These are phyloP conservation scores for Cladosporium cucumerinum DNA, from an alignment of 2,329 filamentous ascomycete species.

Conservation along the genomic window DNA sequence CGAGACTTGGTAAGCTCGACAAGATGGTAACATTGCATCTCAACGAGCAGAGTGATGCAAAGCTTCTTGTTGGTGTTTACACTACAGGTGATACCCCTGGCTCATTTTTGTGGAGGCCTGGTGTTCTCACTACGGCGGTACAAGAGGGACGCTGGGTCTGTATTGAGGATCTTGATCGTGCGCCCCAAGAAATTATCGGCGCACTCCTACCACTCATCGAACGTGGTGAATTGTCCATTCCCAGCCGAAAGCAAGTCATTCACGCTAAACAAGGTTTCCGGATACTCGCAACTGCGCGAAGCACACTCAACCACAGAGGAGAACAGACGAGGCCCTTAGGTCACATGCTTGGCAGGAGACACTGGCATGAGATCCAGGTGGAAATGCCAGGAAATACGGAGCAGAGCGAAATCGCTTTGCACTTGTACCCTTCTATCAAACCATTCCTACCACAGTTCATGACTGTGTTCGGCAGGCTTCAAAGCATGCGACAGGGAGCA, in stretches of 20 bases:
- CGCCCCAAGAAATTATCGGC: constrained; percentile 91
- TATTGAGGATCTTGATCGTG: constrained; percentile 93
- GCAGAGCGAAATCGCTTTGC: constrained; percentile 68
- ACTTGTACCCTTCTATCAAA: constrained; percentile 66
- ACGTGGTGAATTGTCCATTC: constrained; percentile 82
- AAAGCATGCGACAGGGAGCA: constrained; percentile 40
- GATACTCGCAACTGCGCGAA: constrained; percentile 87
- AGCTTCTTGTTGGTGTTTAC: constrained; percentile 92
- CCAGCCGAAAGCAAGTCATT: constrained; percentile 81
- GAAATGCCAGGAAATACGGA: constrained; percentile 65
- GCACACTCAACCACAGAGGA: constrained; percentile 61
- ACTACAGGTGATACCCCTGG: constrained; percentile 83
- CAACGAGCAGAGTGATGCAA: constrained; percentile 97
- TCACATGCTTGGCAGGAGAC: constrained; percentile 73
- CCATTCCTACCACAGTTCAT: constrained; percentile 55
- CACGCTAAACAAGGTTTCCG: constrained; percentile 80
- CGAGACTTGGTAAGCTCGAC: constrained; percentile 71
- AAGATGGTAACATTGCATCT: constrained; percentile 91
- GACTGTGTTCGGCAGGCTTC: constrained; percentile 52
- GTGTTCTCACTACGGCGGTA: constrained; percentile 90
- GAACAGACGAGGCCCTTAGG: constrained; percentile 66
- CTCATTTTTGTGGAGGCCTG: constrained; percentile 87
- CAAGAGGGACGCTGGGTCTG: constrained; percentile 93
- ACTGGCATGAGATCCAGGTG: constrained; percentile 79
- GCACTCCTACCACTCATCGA: constrained; percentile 90